Conservation (phyloP, 805 yeast genomes). For the Lipomyces anomalus region DNA sequence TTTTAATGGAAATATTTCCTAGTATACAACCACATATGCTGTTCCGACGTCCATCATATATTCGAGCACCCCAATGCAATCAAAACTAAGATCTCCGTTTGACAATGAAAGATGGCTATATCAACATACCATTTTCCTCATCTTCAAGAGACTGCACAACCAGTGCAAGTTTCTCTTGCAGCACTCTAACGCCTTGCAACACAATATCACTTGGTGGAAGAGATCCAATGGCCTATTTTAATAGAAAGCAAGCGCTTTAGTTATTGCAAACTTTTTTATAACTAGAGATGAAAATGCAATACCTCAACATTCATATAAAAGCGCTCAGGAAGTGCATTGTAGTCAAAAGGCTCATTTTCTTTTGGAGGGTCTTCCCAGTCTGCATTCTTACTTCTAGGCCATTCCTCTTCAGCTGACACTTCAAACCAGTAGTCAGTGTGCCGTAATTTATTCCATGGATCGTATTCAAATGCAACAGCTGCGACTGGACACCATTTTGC, state of each 20-base stretch:
- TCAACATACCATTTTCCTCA: conserved; percentile 20
- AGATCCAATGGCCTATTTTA: conserved; percentile 64
- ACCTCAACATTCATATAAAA: conserved; percentile 81
- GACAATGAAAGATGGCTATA: too few species aligned
- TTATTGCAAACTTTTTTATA: too few species aligned
- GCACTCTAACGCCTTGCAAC: conserved; percentile 70
- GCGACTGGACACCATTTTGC: conserved; percentile 98
- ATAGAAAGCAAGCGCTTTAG: too few species aligned
- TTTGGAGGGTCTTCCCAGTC: conserved; percentile 76
- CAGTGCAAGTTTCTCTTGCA: conserved; percentile 87
- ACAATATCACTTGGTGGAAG: conserved; percentile 87
- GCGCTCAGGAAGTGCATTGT: conserved; percentile 69
- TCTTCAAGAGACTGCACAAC: conserved; percentile 59
- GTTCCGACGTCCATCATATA: too few species aligned
- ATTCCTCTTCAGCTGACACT: conserved; percentile 77
- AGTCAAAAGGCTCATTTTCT: conserved; percentile 73
- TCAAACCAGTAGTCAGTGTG: conserved; percentile 98
- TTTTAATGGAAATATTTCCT: too few species aligned
- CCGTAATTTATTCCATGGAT: conserved; percentile 96
- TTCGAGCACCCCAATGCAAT: too few species aligned
- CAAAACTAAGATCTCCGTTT: too few species aligned
- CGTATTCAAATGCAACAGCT: conserved; percentile 94
- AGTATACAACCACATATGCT: too few species aligned
- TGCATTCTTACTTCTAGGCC: conserved; percentile 87
- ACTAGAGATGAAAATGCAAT: background rate